Evolutionary conservation across 2,329 filamentous ascomycete species (phyloP).

Genomic region (Intubia oerlemansii): DNA sequence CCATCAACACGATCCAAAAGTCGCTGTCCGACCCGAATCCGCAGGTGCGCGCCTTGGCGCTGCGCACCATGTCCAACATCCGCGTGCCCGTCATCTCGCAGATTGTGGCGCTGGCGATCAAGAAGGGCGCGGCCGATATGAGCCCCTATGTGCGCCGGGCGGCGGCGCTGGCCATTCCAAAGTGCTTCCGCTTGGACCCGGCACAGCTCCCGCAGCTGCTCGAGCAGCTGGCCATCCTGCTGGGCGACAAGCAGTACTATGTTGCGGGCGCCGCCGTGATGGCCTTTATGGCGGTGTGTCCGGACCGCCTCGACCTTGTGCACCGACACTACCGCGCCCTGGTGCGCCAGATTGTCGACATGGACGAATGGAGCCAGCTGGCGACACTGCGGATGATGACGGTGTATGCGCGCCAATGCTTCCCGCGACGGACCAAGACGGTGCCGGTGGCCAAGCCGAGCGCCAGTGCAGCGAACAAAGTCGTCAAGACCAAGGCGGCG

Average conservation of each 20-base stretch:
- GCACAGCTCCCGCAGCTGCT: constrained; percentile 65
- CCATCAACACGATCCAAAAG: constrained; percentile 98
- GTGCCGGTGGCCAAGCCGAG: constrained; percentile 9
- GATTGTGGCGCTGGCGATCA: constrained; percentile 89
- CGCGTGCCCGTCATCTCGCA: constrained; percentile 95
- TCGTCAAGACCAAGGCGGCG: constrained; percentile 6
- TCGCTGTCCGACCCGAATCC: constrained; percentile 84
- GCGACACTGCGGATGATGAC: constrained; percentile 66
- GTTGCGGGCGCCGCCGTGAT: constrained; percentile 87
- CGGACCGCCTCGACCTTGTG: constrained; percentile 68
- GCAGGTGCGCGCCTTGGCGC: constrained; percentile 71
- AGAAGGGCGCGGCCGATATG: constrained; percentile 84
- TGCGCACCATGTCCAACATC: constrained; percentile 94
- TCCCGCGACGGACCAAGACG: constrained; percentile 46
- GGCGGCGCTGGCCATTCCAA: constrained; percentile 82
- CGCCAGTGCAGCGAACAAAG: no score
- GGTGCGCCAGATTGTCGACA: constrained; percentile 82
- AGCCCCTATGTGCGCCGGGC: constrained; percentile 83
- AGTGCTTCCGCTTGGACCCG: constrained; percentile 83
- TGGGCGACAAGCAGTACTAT: constrained; percentile 87
- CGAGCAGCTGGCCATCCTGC: constrained; percentile 55
- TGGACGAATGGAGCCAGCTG: constrained; percentile 97
- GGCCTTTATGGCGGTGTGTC: constrained; percentile 76
- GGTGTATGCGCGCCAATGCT: constrained; percentile 69
- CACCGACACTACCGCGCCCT: constrained; percentile 75